These are phyloP conservation scores for Geranium rotundifolium DNA, from an alignment of 345 rosid genomes.

Conservation along the genomic window DNA sequence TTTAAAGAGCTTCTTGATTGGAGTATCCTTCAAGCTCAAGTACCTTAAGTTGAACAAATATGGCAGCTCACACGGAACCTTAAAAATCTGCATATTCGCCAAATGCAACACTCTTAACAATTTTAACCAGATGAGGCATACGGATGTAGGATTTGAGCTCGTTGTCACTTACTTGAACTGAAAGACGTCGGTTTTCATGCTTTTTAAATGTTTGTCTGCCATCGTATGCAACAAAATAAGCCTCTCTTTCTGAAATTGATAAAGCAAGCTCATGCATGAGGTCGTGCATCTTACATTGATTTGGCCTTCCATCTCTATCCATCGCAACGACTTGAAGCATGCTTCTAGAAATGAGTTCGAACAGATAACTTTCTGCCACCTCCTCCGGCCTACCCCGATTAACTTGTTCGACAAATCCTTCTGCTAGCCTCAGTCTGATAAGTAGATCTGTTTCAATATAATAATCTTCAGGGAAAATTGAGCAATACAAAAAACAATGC, in stretches of 20 bases:
- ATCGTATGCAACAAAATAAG: conserved; percentile 14
- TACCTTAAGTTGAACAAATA: conserved; percentile 7
- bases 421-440: conserved; percentile 25
- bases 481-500: conserved; percentile 23
- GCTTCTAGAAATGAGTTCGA: conserved; percentile 24
- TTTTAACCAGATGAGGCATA: conserved; percentile 11
- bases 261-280: conserved; percentile 27
- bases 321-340: conserved; percentile 26
- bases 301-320: conserved; percentile 19
- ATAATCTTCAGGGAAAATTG: conserved; percentile 20
- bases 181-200: conserved; percentile 13
- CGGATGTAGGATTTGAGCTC: conserved; percentile 4
- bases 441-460: conserved; percentile 16
- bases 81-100: background rate
- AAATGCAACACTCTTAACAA: conserved; percentile 14
- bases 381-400: conserved; percentile 14
- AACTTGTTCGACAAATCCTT: conserved; percentile 16
- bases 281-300: conserved; percentile 29
- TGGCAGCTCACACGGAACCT: background rate
- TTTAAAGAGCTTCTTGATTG: conserved; percentile 1
- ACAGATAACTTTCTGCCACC: conserved; percentile 24
- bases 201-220: conserved; percentile 4
- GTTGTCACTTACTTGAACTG: conserved; percentile 9
- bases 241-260: conserved; percentile 12
- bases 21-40: conserved; percentile 8